These are phyloP conservation scores for Moesziomyces antarcticus DNA, from an alignment of 1,284 basidiomycete genomes.

Conservation along the genomic window DNA sequence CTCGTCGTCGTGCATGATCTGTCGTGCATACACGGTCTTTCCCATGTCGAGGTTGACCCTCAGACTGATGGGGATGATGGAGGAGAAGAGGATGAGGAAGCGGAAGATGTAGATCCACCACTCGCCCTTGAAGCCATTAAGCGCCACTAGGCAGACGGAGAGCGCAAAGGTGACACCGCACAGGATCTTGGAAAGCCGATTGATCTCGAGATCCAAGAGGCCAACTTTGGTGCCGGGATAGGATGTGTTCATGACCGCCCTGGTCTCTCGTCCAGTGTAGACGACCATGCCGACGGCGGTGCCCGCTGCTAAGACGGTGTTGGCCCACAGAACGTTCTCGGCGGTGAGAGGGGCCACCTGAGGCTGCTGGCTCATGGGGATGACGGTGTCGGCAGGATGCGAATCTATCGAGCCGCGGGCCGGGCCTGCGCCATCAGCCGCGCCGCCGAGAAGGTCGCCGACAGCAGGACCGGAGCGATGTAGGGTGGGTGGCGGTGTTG, in stretches of 20 bases:
- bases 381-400: slow-evolving; percentile 22
- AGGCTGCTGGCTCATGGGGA: slow-evolving; percentile 69
- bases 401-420: slow-evolving; percentile 28
- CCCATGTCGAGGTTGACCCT: slow-evolving; percentile 99
- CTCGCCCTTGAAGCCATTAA: slow-evolving; percentile 93
- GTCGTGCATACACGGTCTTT: slow-evolving; percentile 95
- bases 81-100: slow-evolving; percentile 96
- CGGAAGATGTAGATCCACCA: slow-evolving; percentile 98
- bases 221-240: slow-evolving; percentile 96
- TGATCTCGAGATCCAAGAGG: slow-evolving; percentile 91
- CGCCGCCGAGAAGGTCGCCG: slow-evolving; percentile 25
- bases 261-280: slow-evolving; percentile 93
- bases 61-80: slow-evolving; percentile 98
- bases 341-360: slow-evolving; percentile 72
- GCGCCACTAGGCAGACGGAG: slow-evolving; percentile 88
- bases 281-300: slow-evolving; percentile 90
- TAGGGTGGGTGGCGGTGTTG: slow-evolving; percentile 17
- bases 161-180: slow-evolving; percentile 92
- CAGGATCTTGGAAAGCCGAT: slow-evolving; percentile 95
- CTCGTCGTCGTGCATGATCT: slow-evolving; percentile 91
- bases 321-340: slow-evolving; percentile 96
- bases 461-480: slow-evolving; percentile 69
- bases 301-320: slow-evolving; percentile 95
- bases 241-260: slow-evolving; percentile 99
- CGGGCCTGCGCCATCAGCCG: slow-evolving; percentile 22